Evolutionary conservation across 192 early-diverging fungal genomes (phyloP).

Genomic region (Podila epicladia): DNA sequence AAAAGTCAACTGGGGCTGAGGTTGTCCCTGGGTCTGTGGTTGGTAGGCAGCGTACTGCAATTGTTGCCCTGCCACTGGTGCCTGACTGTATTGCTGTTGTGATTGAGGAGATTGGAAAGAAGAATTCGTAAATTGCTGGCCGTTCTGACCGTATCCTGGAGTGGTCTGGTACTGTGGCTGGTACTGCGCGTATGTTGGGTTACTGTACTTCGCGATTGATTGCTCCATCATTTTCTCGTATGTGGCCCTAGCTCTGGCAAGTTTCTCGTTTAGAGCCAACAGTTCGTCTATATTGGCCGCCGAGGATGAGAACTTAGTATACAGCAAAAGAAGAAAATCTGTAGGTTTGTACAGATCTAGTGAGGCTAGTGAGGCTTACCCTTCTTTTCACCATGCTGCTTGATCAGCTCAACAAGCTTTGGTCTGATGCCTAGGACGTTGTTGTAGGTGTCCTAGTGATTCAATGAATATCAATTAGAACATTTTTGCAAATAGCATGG

Average conservation of each 20-base stretch:
- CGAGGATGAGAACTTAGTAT: neutral
- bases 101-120: slow-evolving; percentile 11
- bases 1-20: slow-evolving; percentile 26
- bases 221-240: slow-evolving; percentile 81
- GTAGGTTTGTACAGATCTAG: neutral
- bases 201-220: slow-evolving; percentile 67
- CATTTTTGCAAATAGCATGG: neutral
- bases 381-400: slow-evolving; percentile 85
- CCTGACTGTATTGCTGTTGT: slow-evolving; percentile 8
- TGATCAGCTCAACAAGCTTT: slow-evolving; percentile 86
- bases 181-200: slow-evolving; percentile 31
- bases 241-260: slow-evolving; percentile 71
- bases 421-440: slow-evolving; percentile 84
- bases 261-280: slow-evolving; percentile 75
- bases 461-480: neutral
- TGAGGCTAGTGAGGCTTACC: slow-evolving; percentile 52
- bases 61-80: slow-evolving; percentile 10
- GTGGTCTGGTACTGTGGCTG: slow-evolving; percentile 33
- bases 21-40: slow-evolving; percentile 28
- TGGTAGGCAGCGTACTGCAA: slow-evolving; percentile 29
- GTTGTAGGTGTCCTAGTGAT: slow-evolving; percentile 69
- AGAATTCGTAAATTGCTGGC: slow-evolving; percentile 19
- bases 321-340: neutral
- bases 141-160: slow-evolving; percentile 9
- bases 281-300: slow-evolving; percentile 70